Base-by-base conservation (phyloP, 805 yeast species). In the Kuraishia ogatae region DNA sequence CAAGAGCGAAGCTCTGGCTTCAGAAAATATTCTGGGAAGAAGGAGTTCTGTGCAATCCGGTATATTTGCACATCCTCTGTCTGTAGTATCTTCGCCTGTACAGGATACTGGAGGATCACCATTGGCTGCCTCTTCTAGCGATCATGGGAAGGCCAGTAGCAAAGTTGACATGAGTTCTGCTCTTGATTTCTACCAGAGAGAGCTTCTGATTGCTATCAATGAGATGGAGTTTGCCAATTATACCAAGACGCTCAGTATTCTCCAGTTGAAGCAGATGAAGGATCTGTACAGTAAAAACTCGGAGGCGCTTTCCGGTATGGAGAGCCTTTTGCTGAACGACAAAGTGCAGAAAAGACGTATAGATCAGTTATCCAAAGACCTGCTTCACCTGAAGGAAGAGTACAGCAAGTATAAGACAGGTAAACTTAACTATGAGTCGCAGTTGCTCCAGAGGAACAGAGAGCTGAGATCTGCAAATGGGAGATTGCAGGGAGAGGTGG, bases 141-240 rank as follows among this genome's bases (percentile, higher is more conserved):
- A 35, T 15, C 43, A 10, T 17, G 13, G 4, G 17, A 35, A 35
- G 17, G 43, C 43, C 13, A 10, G n/a, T 35, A 10, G n/a, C 3
- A 35, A 15, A 48, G 28, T 22, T 4, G 50, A 35, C 10, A 39
- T 46, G 19, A 39, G 55, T 2, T 50, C 60, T 2, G 49, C 59
- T 5, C 43, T 62, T 15, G 78, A 77, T 46, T 82, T 75, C 59
- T 82, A 79, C 57, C 80, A 80, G 54, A 71, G 89, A 55, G 89
- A 85, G 61, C 67, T 84, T 17, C 64, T 84, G 54, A 70, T 84
- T 43, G 61, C 75, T 56, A 76, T 76, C 53, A 85, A 85, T 64
- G 90, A 85, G 62, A 69, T 82, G 46, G 85, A 83, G 52, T 85
- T 85, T 60, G 71, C 81, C 2, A 73, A 76, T 52, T 83, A 80